Percentiles rank a stretch among this genome's conserved stretches.
These are phyloP conservation scores for Nicotiana tabacum DNA, from an alignment of 257 asterid genomes.

Conservation along the genomic window DNA sequence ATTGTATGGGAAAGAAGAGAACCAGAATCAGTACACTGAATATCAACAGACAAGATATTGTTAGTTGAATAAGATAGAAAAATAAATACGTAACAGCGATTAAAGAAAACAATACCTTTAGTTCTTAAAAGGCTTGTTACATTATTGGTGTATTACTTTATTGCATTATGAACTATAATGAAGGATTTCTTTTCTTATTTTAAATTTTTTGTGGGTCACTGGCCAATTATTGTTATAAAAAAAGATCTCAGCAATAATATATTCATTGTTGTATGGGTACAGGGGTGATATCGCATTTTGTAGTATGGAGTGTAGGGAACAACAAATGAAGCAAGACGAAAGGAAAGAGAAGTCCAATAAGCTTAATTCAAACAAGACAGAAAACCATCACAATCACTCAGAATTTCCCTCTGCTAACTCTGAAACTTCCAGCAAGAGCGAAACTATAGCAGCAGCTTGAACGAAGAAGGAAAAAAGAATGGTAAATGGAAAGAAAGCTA, in stretches of 20 bases:
- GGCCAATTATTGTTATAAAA: background rate
- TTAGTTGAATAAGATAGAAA: background rate
- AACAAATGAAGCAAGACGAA: slow-evolving; percentile 40
- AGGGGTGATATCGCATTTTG: slow-evolving; percentile 50
- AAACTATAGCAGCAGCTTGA: slow-evolving; percentile 29
- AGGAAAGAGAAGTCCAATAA: slow-evolving; percentile 19
- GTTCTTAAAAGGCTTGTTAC: background rate
- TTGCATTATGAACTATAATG: background rate
- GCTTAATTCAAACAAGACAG: background rate
- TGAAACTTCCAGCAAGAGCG: slow-evolving; percentile 20
- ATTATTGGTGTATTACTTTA: background rate
- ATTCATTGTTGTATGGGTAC: background rate
- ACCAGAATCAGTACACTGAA: background rate
- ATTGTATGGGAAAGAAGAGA: background rate
- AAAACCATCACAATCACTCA: slow-evolving; percentile 14
- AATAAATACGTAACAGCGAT: background rate
- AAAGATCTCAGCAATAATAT: background rate
- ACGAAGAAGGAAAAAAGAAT: background rate
- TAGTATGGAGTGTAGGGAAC: slow-evolving; percentile 44
- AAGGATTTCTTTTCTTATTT: background rate
- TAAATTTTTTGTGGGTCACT: background rate
- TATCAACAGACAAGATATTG: background rate
- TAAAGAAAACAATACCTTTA: background rate
- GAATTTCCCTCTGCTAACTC: slow-evolving; percentile 16
- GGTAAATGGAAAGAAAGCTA: background rate